phyloP scores from a whole-genome alignment of 2,329 filamentous ascomycete genomes.

The Plenodomus tracheiphilus region DNA sequence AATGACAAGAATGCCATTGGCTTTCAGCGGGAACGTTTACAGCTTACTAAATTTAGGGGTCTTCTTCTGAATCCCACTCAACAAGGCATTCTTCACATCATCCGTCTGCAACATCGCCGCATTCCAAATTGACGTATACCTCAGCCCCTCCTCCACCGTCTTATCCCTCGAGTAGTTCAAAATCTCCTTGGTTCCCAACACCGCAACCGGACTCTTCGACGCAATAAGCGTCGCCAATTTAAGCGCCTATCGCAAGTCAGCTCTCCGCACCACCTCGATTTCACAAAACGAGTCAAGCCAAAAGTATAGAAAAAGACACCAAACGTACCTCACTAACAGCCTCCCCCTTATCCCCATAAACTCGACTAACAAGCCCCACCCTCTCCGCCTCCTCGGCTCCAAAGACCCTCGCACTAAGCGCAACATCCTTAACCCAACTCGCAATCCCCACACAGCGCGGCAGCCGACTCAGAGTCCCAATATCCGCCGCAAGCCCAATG shows the following conservation, averaged over 20 bases:
- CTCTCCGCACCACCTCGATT: neutral
- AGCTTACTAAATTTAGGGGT: conserved; percentile 85
- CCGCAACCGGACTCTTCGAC: conserved; percentile 82
- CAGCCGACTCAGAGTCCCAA: conserved; percentile 73
- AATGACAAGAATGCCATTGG: no score
- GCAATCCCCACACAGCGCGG: conserved; percentile 72
- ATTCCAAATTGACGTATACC: conserved; percentile 89
- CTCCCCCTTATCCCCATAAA: conserved; percentile 63
- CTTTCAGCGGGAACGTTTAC: conserved; percentile 51
- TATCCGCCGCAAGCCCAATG: conserved; percentile 78
- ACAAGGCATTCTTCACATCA: conserved; percentile 74
- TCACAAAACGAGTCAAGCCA: no score
- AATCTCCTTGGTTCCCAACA: conserved; percentile 85
- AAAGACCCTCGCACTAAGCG: conserved; percentile 71
- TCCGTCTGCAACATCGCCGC: conserved; percentile 76
- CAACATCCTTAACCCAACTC: conserved; percentile 81
- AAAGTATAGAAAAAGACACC: neutral
- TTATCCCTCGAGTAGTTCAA: conserved; percentile 82
- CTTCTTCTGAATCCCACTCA: conserved; percentile 76
- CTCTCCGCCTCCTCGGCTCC: conserved; percentile 67
- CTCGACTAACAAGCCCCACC: conserved; percentile 71
- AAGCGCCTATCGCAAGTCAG: conserved; percentile 50
- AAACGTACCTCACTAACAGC: conserved; percentile 55
- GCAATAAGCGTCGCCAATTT: conserved; percentile 69
- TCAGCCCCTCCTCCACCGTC: conserved; percentile 73